These are phyloP conservation scores for Blastobotrys raffinosifermentans DNA, from an alignment of 1,139 yeast genomes.

Conservation along the genomic window DNA sequence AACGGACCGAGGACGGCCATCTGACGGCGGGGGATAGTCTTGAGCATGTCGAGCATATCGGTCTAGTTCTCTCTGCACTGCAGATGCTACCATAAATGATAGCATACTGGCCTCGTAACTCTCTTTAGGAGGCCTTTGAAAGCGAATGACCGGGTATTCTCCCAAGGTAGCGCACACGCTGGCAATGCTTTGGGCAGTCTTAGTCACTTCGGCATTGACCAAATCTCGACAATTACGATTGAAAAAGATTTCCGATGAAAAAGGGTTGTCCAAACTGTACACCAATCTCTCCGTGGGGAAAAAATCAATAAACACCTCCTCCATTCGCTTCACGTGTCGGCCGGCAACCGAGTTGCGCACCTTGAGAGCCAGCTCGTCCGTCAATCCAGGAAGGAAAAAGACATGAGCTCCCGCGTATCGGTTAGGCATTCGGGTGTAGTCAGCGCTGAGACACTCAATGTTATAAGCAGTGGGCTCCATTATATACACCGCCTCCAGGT, in stretches of 20 bases:
- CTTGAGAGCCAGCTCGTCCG: conserved; percentile 18
- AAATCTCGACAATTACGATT: conserved; percentile 60
- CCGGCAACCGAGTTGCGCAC: conserved; percentile 25
- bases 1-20: conserved; percentile 59
- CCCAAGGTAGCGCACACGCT: conserved; percentile 73
- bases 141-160: conserved; percentile 83
- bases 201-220: conserved; percentile 51
- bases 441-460: conserved; percentile 54
- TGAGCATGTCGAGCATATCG: conserved; percentile 64
- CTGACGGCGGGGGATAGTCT: conserved; percentile 48
- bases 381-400: conserved; percentile 49
- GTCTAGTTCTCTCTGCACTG: conserved; percentile 66
- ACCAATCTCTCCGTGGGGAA: conserved; percentile 45
- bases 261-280: conserved; percentile 38
- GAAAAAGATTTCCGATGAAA: conserved; percentile 69
- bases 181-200: conserved; percentile 58
- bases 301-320: conserved; percentile 35
- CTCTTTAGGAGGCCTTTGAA: conserved; percentile 35
- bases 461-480: conserved; percentile 50
- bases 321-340: conserved; percentile 21
- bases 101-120: conserved; percentile 49
- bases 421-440: conserved; percentile 46
- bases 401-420: conserved; percentile 55
- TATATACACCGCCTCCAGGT: conserved; percentile 56
- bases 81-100: conserved; percentile 68